phyloP scores from a whole-genome alignment of 768 basidiomycete genomes.

The Lentinula sp. region DNA sequence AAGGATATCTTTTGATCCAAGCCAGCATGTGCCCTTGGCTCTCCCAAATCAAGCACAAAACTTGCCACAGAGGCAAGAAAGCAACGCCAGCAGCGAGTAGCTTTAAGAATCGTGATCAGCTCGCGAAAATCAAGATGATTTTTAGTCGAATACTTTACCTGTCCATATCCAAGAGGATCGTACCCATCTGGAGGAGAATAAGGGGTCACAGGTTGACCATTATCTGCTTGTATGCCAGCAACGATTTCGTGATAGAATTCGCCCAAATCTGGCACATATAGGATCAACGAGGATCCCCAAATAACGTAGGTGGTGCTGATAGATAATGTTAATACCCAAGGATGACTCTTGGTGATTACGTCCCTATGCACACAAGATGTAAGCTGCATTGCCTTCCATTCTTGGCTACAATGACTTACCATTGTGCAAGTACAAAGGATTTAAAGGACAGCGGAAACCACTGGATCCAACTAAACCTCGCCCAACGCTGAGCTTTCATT shows the following conservation, averaged over 20 bases:
- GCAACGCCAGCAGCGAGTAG: constrained; percentile 2
- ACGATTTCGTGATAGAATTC: neutral
- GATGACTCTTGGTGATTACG: constrained; percentile 7
- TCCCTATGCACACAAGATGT: neutral
- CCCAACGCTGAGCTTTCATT: neutral
- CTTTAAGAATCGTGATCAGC: neutral
- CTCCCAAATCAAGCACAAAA: constrained; percentile 3
- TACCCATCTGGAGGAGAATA: neutral
- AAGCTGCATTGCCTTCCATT: neutral
- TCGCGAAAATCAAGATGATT: neutral
- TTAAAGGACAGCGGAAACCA: neutral
- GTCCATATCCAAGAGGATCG: constrained; percentile 1
- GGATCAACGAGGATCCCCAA: constrained; percentile 5
- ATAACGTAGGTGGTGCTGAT: constrained; percentile 1
- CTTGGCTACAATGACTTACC: neutral
- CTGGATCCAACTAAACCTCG: constrained; percentile 1
- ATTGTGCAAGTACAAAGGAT: neutral
- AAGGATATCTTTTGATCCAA: constrained; percentile 6
- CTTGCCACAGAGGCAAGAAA: constrained; percentile 1
- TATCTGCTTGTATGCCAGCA: neutral
- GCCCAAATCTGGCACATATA: neutral
- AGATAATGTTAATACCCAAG: constrained; percentile 1
- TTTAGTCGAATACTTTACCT: neutral
- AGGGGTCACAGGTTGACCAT: neutral
- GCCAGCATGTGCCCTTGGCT: neutral